Evolutionary conservation across 257 asterid genomes (phyloP), one percentile per base, ranked within the genome.

Genomic region (Verbena officinalis): DNA sequence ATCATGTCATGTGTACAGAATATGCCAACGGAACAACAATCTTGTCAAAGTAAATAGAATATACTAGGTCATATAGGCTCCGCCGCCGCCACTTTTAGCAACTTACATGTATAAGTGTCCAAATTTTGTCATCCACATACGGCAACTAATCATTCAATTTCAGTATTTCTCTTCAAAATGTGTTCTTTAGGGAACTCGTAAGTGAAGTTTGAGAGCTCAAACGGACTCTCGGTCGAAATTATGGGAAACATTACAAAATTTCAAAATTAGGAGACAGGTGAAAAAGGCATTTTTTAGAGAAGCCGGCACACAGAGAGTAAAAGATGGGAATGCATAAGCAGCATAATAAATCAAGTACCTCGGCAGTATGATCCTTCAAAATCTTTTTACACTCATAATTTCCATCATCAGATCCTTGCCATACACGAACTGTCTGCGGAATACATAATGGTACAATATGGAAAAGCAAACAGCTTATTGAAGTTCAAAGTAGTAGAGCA

Each of bases 391-490:
- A 84, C 52, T 80, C 86, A 75, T 86, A 84, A 65, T 73, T 78
- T 64, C 93, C 95, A 69, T 82, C 75, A 69, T 90, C 93, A 48
- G 94, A 80, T 53, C 79, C 94, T 77, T 62, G 84, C 99, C 99
- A 94, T 61, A 94, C 73, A 24, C 99, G 98, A 62, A 94, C 99
- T 22, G 99, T 90, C 99, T 94, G 94, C 76, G 84, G 59, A 66
- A 36, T 59, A 50, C 16, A 72, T 20, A 69, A 64, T 10, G 51
- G 38, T 19, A 65, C 60, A 53, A 23, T 50, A 51, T 67, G 48
- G 53, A 9, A 42, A 49, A 55, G 16, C 55, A 57, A 40, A 31
- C 17, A 27, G 39, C 51, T 44, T 22, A 33, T 42, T n/a, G 42
- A 30, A 34, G 13, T 36, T 5, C 14, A 17, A 19, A 55, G 63